Base-by-base conservation (phyloP, 306 rosid genomes). In the Psophocarpus tetragonolobus region DNA sequence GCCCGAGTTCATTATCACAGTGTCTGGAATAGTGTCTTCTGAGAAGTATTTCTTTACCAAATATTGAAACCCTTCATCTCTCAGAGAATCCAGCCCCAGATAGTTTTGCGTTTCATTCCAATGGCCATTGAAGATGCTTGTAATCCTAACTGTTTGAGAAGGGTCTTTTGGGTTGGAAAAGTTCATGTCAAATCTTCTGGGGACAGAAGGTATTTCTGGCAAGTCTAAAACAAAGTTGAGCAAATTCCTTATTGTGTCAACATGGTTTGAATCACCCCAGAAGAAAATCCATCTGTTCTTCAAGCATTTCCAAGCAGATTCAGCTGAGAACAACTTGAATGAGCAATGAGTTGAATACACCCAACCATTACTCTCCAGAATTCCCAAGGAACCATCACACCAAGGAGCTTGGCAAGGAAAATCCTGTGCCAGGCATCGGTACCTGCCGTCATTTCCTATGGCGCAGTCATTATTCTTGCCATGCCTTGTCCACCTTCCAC, bases 201-300 rank as follows among this genome's bases (percentile, higher is more conserved):
- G 98, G 64, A 96, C 98, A 3, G 93, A 62, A 15, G 23, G 87
- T 33, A 92, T 79, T 1, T 85, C 89, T 15, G 96, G 98, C 90
- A 90, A 84, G 77, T 87, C 96, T 64, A 96, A 81, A 32, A 92
- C 79, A 45, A 96, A 96, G 69, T 91, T 91, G 71, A 96, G 97
- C 53, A 86, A 82, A 78, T 96, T 96, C 5, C 98, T 84, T 30
- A 91, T 90, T 0, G 99, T 89, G 83, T 96, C 99, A 12, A 96
- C 99, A 17, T 96, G 99, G 83, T 96, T 96, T 0, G 99, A 96
- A 74, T 96, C 99, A 0, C 99, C 99, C 97, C 99, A 95, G 67
- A 95, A 95, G 94, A 95, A 95, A 75, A 95, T 81, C 99, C 99
- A 95, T 20, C 91, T 65, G 48, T 78, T 86, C 76, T 81, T 86